phyloP scores from a whole-genome alignment of 2,329 filamentous ascomycete species.

The Claviceps monticola region DNA sequence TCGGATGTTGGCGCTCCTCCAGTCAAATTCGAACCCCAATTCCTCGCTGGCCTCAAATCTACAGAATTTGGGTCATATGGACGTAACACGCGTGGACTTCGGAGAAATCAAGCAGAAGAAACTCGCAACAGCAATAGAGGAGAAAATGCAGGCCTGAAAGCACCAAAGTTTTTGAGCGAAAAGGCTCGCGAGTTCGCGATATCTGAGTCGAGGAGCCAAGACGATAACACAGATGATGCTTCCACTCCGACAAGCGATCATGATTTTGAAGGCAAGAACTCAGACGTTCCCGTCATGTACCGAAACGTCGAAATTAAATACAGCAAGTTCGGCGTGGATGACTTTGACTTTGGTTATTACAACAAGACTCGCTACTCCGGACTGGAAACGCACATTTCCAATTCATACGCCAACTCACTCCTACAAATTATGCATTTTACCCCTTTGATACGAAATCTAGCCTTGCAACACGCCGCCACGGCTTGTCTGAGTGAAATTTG shows the following conservation, averaged over 20 bases:
- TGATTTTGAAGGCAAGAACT: slow-evolving; percentile 59
- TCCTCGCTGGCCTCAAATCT: slow-evolving; percentile 53
- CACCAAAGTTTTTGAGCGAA: slow-evolving; percentile 90
- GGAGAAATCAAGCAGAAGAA: slow-evolving; percentile 73
- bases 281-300: slow-evolving; percentile 80
- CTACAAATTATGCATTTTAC: slow-evolving; percentile 88
- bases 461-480: slow-evolving; percentile 77
- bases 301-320: slow-evolving; percentile 96
- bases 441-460: slow-evolving; percentile 72
- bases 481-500: slow-evolving; percentile 73
- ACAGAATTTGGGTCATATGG: slow-evolving; percentile 68
- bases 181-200: slow-evolving; percentile 59
- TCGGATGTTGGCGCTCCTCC: slow-evolving; percentile 80
- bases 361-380: slow-evolving; percentile 89
- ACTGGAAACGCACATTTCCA: slow-evolving; percentile 88
- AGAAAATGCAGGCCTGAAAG: slow-evolving; percentile 47
- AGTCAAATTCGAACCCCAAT: slow-evolving; percentile 54
- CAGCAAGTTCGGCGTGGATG: slow-evolving; percentile 97
- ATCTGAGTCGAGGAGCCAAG: slow-evolving; percentile 25
- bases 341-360: slow-evolving; percentile 96
- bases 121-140: slow-evolving; percentile 50
- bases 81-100: slow-evolving; percentile 57
- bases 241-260: slow-evolving; percentile 52
- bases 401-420: slow-evolving; percentile 89
- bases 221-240: slow-evolving; percentile 40